phyloP scores from a whole-genome alignment of 805 yeast genomes.

The Candida koratica region DNA sequence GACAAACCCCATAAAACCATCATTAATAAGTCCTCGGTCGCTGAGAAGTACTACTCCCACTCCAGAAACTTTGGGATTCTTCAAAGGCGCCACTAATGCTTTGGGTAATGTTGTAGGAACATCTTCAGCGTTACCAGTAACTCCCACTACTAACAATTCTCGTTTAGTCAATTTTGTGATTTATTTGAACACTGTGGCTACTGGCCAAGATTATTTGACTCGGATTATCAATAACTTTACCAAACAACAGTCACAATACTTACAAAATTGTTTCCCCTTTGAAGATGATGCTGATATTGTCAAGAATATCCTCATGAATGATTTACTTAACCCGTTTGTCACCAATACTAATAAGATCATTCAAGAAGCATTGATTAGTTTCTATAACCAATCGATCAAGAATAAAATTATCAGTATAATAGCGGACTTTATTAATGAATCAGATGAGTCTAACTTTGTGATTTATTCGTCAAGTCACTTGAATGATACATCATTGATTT shows the following conservation, averaged over 20 bases:
- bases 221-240: slow-evolving; percentile 47
- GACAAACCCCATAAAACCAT: slow-evolving; percentile 4
- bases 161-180: slow-evolving; percentile 59
- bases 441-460: slow-evolving; percentile 28
- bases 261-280: slow-evolving; percentile 30
- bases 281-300: slow-evolving; percentile 35
- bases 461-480: slow-evolving; percentile 25
- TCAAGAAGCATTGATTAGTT: slow-evolving; percentile 42
- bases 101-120: slow-evolving; percentile 41
- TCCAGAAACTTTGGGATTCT: slow-evolving; percentile 37
- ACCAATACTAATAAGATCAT: slow-evolving; percentile 37
- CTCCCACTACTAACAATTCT: slow-evolving; percentile 33
- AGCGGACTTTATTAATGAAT: slow-evolving; percentile 41
- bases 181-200: slow-evolving; percentile 67
- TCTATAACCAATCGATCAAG: slow-evolving; percentile 48
- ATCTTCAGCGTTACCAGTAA: slow-evolving; percentile 17
- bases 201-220: slow-evolving; percentile 55
- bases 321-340: slow-evolving; percentile 31
- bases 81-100: slow-evolving; percentile 43
- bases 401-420: slow-evolving; percentile 40
- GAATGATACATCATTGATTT: slow-evolving; percentile 33
- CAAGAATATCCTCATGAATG: slow-evolving; percentile 25
- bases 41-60: slow-evolving; percentile 29
- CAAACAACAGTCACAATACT: slow-evolving; percentile 18
- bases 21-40: slow-evolving; percentile 10